These are phyloP conservation scores for Rosa persica DNA, from an alignment of 306 rosid species.

Conservation along the genomic window DNA sequence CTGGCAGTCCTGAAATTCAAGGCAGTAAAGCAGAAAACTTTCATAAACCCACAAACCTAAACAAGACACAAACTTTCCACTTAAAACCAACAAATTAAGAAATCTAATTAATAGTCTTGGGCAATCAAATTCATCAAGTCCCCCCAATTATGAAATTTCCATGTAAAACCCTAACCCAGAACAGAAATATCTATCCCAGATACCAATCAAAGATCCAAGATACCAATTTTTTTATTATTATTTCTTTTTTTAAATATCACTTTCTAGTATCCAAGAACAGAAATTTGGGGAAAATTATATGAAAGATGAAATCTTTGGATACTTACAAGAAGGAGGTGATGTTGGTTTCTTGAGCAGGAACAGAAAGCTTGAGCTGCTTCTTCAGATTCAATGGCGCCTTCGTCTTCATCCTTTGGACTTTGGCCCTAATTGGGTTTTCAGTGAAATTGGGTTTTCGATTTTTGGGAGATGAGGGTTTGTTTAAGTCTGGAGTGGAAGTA, in stretches of 20 bases:
- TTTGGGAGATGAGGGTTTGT: conserved; percentile 7
- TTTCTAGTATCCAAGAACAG: neutral
- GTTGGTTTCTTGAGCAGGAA: conserved; percentile 79
- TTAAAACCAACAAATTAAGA: neutral
- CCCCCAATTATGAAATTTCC: conserved; percentile 13
- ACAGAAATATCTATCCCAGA: neutral
- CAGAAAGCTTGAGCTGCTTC: conserved; percentile 85
- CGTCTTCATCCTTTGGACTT: conserved; percentile 53
- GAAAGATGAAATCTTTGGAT: conserved; percentile 24
- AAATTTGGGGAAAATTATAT: neutral
- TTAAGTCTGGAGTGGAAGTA: conserved; percentile 7
- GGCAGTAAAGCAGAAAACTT: neutral
- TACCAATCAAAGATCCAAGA: neutral
- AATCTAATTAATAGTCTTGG: conserved; percentile 2
- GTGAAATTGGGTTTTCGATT: conserved; percentile 10
- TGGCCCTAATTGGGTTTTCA: conserved; percentile 1
- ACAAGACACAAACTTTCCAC: neutral
- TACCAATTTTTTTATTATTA: neutral
- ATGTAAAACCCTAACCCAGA: neutral
- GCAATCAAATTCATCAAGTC: neutral
- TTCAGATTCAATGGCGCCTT: conserved; percentile 85
- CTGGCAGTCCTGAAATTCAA: conserved; percentile 52
- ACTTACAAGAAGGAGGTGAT: conserved; percentile 79
- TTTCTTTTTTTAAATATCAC: neutral
- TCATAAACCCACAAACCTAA: conserved; percentile 3